Evolutionary conservation across 108 stramenopile genomes (phyloP).

Genomic region (Pseudonitzschia pungens): DNA sequence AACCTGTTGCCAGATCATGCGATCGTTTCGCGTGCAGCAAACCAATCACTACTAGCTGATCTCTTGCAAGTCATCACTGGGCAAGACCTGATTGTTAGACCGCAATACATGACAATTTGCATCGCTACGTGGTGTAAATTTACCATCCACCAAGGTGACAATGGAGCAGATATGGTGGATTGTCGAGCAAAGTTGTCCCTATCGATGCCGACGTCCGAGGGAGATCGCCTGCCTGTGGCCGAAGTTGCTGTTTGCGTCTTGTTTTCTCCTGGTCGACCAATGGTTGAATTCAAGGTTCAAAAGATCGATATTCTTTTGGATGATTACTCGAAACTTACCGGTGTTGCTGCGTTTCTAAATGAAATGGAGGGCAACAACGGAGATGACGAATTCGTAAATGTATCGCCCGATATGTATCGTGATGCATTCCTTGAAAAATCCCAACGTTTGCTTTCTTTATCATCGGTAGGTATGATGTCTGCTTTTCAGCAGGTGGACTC

Average conservation of each 20-base stretch:
- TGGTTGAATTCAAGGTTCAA: slow-evolving; percentile 32
- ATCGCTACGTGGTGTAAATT: slow-evolving; percentile 50
- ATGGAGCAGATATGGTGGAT: slow-evolving; percentile 29
- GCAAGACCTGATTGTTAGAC: slow-evolving; percentile 39
- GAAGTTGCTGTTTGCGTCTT: slow-evolving; percentile 46
- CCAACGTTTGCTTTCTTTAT: slow-evolving; percentile 25
- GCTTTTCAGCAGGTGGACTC: slow-evolving; percentile 48
- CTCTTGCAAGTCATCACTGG: slow-evolving; percentile 67
- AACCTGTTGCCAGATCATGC: slow-evolving; percentile 34
- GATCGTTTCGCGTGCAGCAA: slow-evolving; percentile 59
- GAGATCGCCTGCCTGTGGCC: slow-evolving; percentile 50
- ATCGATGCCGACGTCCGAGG: slow-evolving; percentile 32
- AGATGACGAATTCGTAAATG: slow-evolving; percentile 12
- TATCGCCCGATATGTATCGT: slow-evolving; percentile 45
- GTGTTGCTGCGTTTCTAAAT: slow-evolving; percentile 30
- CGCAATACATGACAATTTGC: slow-evolving; percentile 59
- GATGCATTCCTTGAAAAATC: slow-evolving; percentile 56
- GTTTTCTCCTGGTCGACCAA: slow-evolving; percentile 56
- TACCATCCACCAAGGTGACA: slow-evolving; percentile 40
- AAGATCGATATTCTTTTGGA: slow-evolving; percentile 21
- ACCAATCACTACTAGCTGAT: slow-evolving; percentile 84
- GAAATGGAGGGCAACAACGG: slow-evolving; percentile 24
- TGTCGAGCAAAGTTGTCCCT: slow-evolving; percentile 34
- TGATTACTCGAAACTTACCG: slow-evolving; percentile 23
- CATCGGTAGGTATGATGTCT: slow-evolving; percentile 41